Percentiles rank a stretch among this genome's conserved stretches.
These are phyloP conservation scores for Xerocomellus intermedius DNA, from an alignment of 768 basidiomycete species.

Conservation along the genomic window DNA sequence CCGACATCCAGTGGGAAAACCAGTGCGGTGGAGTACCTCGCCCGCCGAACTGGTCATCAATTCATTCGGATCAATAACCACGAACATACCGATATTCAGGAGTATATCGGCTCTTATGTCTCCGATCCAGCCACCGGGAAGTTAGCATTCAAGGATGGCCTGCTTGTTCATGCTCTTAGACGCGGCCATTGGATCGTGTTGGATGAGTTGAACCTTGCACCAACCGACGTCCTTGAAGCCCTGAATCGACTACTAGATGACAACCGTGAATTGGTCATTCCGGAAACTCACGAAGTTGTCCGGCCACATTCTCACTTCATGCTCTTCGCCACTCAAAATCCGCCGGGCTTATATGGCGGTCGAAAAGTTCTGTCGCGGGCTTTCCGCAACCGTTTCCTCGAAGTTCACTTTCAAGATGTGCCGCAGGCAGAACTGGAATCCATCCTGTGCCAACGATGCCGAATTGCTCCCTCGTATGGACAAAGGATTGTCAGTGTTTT, in stretches of 20 bases:
- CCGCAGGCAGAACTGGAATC: conserved; percentile 91
- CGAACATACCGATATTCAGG: conserved; percentile 99
- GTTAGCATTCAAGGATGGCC: conserved; percentile 90
- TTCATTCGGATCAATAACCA: conserved; percentile 99
- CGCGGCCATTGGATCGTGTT: conserved; percentile 97
- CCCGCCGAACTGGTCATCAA: conserved; percentile 86
- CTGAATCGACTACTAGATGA: conserved; percentile 96
- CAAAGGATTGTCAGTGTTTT: conserved; percentile 90
- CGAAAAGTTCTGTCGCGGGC: conserved; percentile 93
- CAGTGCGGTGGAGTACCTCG: conserved; percentile 93
- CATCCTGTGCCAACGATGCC: conserved; percentile 90
- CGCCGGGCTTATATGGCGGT: conserved; percentile 92
- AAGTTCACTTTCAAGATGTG: conserved; percentile 96
- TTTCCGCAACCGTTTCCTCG: conserved; percentile 95
- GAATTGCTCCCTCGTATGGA: conserved; percentile 91
- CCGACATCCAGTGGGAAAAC: conserved; percentile 98
- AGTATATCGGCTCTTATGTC: conserved; percentile 95
- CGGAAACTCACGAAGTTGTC: conserved; percentile 94
- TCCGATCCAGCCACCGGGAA: conserved; percentile 93
- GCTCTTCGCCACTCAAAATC: conserved; percentile 98
- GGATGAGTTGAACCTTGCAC: conserved; percentile 96
- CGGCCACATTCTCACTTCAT: conserved; percentile 94
- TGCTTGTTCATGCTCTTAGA: conserved; percentile 89
- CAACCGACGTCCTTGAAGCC: conserved; percentile 96
- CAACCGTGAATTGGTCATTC: conserved; percentile 92